These are phyloP conservation scores for Lentinula novae-zelandiae DNA, from an alignment of 1,284 basidiomycete species.

Conservation along the genomic window DNA sequence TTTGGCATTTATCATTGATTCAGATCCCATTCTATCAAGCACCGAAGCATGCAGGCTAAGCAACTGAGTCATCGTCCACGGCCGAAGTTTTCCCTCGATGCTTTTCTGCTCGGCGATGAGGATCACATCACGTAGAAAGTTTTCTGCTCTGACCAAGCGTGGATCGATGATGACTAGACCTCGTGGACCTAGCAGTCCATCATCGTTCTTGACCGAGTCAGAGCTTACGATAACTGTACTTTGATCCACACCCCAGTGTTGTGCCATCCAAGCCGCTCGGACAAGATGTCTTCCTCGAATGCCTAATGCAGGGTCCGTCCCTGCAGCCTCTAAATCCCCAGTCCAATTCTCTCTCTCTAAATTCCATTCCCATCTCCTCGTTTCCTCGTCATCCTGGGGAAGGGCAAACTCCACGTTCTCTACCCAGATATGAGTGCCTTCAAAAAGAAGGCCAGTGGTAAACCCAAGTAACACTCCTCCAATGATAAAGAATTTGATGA, in stretches of 20 bases:
- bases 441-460: slow-evolving; percentile 24
- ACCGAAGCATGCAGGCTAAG: slow-evolving; percentile 59
- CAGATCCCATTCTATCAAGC: slow-evolving; percentile 66
- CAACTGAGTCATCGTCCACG: slow-evolving; percentile 57
- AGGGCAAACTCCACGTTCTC: slow-evolving; percentile 56
- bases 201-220: slow-evolving; percentile 28
- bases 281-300: slow-evolving; percentile 63
- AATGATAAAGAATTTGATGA: slow-evolving; percentile 30
- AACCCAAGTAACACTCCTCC: slow-evolving; percentile 25
- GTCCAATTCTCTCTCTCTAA: slow-evolving; percentile 70
- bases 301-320: slow-evolving; percentile 72
- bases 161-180: slow-evolving; percentile 47
- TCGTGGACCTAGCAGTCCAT: slow-evolving; percentile 30
- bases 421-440: slow-evolving; percentile 67
- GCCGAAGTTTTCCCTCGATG: slow-evolving; percentile 35
- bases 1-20: slow-evolving; percentile 55
- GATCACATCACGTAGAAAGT: slow-evolving; percentile 52
- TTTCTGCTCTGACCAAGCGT: slow-evolving; percentile 47
- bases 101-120: slow-evolving; percentile 39
- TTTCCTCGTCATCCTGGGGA: slow-evolving; percentile 50
- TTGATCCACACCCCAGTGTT: slow-evolving; percentile 65
- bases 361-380: slow-evolving; percentile 69
- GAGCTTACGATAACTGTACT: slow-evolving; percentile 34
- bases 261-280: slow-evolving; percentile 75
- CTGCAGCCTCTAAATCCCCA: slow-evolving; percentile 56